Evolutionary conservation across 495 filamentous ascomycete genomes (phyloP).

Genomic region (Penicillium roqueforti): DNA sequence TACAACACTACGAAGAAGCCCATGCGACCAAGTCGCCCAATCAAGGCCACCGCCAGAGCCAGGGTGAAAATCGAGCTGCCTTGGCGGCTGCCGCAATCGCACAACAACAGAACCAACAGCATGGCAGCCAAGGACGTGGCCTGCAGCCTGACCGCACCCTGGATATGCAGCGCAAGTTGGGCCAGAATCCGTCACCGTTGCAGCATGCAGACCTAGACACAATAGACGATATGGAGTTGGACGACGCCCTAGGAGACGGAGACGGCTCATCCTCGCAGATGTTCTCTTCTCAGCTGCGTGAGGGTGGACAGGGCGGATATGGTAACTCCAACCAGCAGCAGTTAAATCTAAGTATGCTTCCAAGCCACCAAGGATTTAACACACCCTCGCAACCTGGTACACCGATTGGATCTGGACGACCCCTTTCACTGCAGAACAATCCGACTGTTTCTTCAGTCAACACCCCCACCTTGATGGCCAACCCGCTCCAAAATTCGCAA

Average conservation of each 20-base stretch:
- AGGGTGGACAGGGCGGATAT: slow-evolving; percentile 56
- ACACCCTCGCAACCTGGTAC: slow-evolving; percentile 77
- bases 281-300: slow-evolving; percentile 51
- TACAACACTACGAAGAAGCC: slow-evolving; percentile 94
- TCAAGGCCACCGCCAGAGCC: slow-evolving; percentile 51
- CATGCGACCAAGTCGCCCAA: slow-evolving; percentile 68
- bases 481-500: slow-evolving; percentile 58
- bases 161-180: slow-evolving; percentile 44
- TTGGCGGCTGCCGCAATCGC: slow-evolving; percentile 52
- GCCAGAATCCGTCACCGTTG: slow-evolving; percentile 38
- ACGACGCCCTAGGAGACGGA: slow-evolving; percentile 66
- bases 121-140: slow-evolving; percentile 39
- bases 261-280: slow-evolving; percentile 61
- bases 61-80: slow-evolving; percentile 54
- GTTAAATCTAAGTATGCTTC: slow-evolving; percentile 69
- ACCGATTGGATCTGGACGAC: slow-evolving; percentile 65
- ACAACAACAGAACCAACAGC: slow-evolving; percentile 53
- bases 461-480: slow-evolving; percentile 76
- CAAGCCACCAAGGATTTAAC: slow-evolving; percentile 72
- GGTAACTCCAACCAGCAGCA: slow-evolving; percentile 71
- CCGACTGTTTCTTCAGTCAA: slow-evolving; percentile 98
- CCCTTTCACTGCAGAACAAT: slow-evolving; percentile 74
- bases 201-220: slow-evolving; percentile 69
- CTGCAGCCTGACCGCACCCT: slow-evolving; percentile 39
- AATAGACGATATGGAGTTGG: slow-evolving; percentile 95